Percentiles rank a stretch among this genome's conserved stretches.
These are phyloP conservation scores for Cercospora zeina DNA, from an alignment of 2,329 filamentous ascomycete species.

Conservation along the genomic window DNA sequence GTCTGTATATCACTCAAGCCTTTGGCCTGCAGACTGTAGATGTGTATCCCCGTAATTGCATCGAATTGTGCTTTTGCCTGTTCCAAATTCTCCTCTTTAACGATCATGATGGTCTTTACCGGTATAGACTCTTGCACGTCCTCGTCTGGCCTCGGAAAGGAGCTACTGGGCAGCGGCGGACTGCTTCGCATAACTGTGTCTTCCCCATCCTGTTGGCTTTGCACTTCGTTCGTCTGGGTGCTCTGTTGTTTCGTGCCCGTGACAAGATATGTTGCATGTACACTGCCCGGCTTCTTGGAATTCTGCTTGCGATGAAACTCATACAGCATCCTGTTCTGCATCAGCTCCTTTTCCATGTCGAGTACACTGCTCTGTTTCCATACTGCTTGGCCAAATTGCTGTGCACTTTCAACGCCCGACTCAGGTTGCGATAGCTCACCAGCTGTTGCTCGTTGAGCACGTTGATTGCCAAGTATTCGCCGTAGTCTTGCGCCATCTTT, in stretches of 20 bases:
- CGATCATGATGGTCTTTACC: slow-evolving; percentile 41
- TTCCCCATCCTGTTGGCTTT: slow-evolving; percentile 55
- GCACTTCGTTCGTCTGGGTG: slow-evolving; percentile 43
- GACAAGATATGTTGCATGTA: slow-evolving; percentile 92
- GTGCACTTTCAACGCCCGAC: slow-evolving; percentile 78
- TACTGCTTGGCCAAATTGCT: slow-evolving; percentile 88
- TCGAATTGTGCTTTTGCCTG: slow-evolving; percentile 66
- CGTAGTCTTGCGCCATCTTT: slow-evolving; percentile 57
- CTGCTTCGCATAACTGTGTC: slow-evolving; percentile 68
- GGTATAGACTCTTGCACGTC: slow-evolving; percentile 54
- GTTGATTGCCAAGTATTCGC: slow-evolving; percentile 70
- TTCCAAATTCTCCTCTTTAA: slow-evolving; percentile 37
- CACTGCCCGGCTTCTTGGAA: slow-evolving; percentile 66
- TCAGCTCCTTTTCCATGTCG: slow-evolving; percentile 29
- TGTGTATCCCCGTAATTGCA: slow-evolving; percentile 73
- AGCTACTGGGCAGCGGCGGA: slow-evolving; percentile 66
- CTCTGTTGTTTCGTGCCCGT: slow-evolving; percentile 62
- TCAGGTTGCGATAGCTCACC: slow-evolving; percentile 85
- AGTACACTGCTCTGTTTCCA: slow-evolving; percentile 34
- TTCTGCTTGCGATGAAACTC: slow-evolving; percentile 82
- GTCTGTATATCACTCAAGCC: slow-evolving; percentile 67
- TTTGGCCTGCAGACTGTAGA: slow-evolving; percentile 79
- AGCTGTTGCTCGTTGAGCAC: slow-evolving; percentile 74
- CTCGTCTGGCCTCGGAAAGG: slow-evolving; percentile 51
- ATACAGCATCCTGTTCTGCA: slow-evolving; percentile 68